Evolutionary conservation across 73 alveolate species (phyloP), one percentile per base, ranked within the genome.

Genomic region (Paramecium sonneborni): DNA sequence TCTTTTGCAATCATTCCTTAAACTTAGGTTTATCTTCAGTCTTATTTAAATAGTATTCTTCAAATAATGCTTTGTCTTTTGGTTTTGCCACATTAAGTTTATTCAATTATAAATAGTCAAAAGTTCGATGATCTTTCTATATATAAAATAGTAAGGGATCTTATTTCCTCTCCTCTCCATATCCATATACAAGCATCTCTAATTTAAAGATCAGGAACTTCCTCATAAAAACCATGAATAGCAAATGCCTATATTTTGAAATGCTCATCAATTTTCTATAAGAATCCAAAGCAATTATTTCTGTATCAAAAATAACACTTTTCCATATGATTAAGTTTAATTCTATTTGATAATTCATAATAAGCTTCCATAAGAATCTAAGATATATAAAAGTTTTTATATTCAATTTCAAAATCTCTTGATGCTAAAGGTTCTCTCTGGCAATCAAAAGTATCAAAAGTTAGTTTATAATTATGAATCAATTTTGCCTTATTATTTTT

Each of bases 111-210:
- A 72, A 38, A 38, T 35, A 72, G 30, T 72, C 86, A 38, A 35
- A 72, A 12, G 86, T 72, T 35, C 62, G 86, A 35, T 72, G 67
- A n/a, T 72, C 86, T 62, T 26, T 62, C 84, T 62, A 62, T 9
- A 30, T 62, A 62, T 56, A 9, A 79, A 38, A 46, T 20, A 79
- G 18, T 88, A 76, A 34, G 97, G 98, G 72, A 96, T 88, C 14
- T 92, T 98, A 6, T 89, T 89, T 28, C 99, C 99, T 96, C 98
- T 28, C 99, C 99, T 96, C 98, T 96, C 68, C 68, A 52, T 18
- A 52, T 52, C 98, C 97, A 94, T 95, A 97, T 48, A 96, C 97
- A 96, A 57, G 96, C 97, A 46, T 99, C 99, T 85, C 93, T 92
- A 44, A 97, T 95, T 84, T 98, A 97, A 35, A 96, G 96, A 76